Conservation (phyloP, 345 rosid genomes). For the Firmiana major region DNA sequence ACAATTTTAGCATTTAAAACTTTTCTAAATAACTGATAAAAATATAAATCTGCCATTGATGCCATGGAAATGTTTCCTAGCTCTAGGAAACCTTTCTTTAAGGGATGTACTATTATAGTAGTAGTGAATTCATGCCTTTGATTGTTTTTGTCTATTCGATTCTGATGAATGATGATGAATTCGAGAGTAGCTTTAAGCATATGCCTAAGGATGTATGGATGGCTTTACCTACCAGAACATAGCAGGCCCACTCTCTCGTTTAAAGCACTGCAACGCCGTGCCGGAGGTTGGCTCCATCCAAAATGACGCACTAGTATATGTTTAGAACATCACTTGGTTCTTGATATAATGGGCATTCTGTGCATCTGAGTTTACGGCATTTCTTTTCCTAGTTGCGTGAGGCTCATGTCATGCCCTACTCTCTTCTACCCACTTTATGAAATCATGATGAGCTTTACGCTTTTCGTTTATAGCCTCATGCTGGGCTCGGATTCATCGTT, state of each 20-base stretch:
- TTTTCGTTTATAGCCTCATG: not conserved
- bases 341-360: not conserved
- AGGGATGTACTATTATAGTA: not conserved
- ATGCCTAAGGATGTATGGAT: not conserved
- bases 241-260: constrained; percentile 6
- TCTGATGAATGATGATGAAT: not conserved
- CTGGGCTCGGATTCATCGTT: not conserved
- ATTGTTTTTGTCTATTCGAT: not conserved
- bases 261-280: constrained; percentile 5
- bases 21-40: no score
- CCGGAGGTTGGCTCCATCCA: not conserved
- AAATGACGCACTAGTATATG: not conserved
- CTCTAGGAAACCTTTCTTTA: not conserved
- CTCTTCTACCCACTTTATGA: not conserved
- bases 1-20: no score
- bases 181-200: not conserved
- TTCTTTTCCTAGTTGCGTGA: not conserved
- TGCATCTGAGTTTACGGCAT: not conserved
- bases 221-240: not conserved
- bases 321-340: no score
- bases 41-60: not conserved
- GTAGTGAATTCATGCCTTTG: not conserved
- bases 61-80: not conserved
- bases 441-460: not conserved
- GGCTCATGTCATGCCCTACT: not conserved